Conservation (phyloP, 371 early-diverging fungal genomes). For the Massospora cicadina region DNA sequence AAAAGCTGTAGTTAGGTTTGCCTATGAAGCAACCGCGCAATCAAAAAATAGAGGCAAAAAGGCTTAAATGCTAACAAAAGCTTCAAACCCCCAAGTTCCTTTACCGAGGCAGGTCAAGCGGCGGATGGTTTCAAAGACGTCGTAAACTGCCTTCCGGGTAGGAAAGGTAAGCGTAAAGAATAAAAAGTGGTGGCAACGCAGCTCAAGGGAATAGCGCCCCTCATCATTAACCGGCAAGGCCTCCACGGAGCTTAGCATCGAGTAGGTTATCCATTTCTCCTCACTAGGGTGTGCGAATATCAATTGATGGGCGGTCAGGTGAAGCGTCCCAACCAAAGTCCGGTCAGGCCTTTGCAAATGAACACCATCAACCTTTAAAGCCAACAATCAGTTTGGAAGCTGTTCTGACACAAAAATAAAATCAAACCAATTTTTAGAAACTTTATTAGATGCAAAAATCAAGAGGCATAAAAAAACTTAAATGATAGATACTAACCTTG, state of each 20-base stretch:
- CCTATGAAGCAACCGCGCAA: no score
- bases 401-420: background rate
- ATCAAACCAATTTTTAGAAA: no score
- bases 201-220: constrained; percentile 33
- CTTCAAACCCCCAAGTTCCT: background rate
- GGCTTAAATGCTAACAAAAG: background rate
- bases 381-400: no score
- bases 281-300: constrained; percentile 41
- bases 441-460: background rate
- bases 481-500: background rate
- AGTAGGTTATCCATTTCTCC: constrained; percentile 69
- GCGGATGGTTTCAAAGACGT: constrained; percentile 60
- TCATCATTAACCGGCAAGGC: constrained; percentile 27
- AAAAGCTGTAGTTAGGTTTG: no score
- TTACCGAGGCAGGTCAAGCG: constrained; percentile 43
- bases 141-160: constrained; percentile 49
- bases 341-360: constrained; percentile 35
- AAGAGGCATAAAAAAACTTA: background rate
- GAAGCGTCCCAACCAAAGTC: constrained; percentile 42
- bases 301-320: constrained; percentile 60
- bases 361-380: constrained; percentile 34
- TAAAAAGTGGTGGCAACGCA: constrained; percentile 66
- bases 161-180: constrained; percentile 46
- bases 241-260: constrained; percentile 66
- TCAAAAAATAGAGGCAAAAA: no score